These are phyloP conservation scores for Penicillium paneum DNA, from an alignment of 2,329 filamentous ascomycete species.

Conservation along the genomic window DNA sequence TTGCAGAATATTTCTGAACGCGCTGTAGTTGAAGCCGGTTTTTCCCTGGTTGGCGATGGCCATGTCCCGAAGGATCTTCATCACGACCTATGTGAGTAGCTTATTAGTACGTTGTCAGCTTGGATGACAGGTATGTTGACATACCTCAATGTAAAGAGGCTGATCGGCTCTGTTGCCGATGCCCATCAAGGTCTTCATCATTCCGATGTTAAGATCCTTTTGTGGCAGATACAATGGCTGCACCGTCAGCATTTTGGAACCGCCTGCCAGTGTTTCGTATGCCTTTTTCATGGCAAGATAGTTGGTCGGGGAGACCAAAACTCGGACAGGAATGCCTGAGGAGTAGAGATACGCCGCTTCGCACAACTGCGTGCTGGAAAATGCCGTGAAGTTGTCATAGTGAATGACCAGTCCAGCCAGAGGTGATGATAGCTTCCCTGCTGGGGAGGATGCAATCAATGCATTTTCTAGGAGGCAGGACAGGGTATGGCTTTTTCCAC, in stretches of 20 bases:
- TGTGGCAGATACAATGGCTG: conserved; percentile 48
- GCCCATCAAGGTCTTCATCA: conserved; percentile 57
- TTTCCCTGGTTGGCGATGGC: conserved; percentile 38
- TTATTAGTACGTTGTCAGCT: neutral
- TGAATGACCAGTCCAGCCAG: conserved; percentile 56
- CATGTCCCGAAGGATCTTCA: conserved; percentile 52
- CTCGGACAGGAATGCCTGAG: conserved; percentile 45
- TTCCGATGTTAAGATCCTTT: conserved; percentile 50
- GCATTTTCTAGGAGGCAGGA: conserved; percentile 54
- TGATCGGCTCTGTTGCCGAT: conserved; percentile 40
- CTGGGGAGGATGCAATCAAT: conserved; percentile 29
- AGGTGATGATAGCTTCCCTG: conserved; percentile 47
- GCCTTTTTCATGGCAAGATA: conserved; percentile 39
- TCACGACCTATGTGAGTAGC: conserved; percentile 36
- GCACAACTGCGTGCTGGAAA: conserved; percentile 42
- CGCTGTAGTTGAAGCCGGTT: conserved; percentile 45
- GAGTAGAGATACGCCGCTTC: conserved; percentile 58
- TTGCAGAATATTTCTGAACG: conserved; percentile 42
- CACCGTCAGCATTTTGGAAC: conserved; percentile 34
- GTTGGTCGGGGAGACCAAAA: conserved; percentile 54
- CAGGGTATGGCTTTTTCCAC: conserved; percentile 60
- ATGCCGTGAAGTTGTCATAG: conserved; percentile 50
- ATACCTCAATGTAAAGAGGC: conserved; percentile 53
- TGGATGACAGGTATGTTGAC: neutral
- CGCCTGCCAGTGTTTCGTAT: conserved; percentile 41